Evolutionary conservation across 2,329 filamentous ascomycete species (phyloP).

Genomic region (Coniochaeta ligniaria): DNA sequence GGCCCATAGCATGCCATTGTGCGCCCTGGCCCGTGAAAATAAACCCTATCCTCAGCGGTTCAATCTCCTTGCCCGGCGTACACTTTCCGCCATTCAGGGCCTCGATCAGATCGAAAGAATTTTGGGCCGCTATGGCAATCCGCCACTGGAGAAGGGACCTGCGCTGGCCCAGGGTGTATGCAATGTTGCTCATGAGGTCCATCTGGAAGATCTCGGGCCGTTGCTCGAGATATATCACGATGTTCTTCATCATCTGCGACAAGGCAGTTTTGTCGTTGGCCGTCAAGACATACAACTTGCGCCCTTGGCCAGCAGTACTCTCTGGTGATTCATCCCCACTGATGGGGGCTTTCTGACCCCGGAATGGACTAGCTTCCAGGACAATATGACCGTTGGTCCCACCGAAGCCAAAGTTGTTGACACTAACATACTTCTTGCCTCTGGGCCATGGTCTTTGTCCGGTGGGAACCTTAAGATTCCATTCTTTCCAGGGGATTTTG

Average conservation of each 20-base stretch:
- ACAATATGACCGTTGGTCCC: slow-evolving; percentile 38
- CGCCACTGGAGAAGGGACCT: slow-evolving; percentile 35
- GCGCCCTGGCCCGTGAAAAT: slow-evolving; percentile 35
- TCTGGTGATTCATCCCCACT: slow-evolving; percentile 18
- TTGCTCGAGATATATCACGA: slow-evolving; percentile 33
- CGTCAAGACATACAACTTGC: slow-evolving; percentile 35
- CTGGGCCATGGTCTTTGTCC: slow-evolving; percentile 37
- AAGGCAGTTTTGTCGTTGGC: slow-evolving; percentile 31
- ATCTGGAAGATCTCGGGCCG: slow-evolving; percentile 34
- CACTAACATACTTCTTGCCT: slow-evolving; percentile 40
- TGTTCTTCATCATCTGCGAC: slow-evolving; percentile 27
- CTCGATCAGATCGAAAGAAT: slow-evolving; percentile 36
- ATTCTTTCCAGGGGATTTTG: slow-evolving; percentile 40
- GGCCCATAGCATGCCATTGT: slow-evolving; percentile 33
- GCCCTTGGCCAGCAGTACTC: slow-evolving; percentile 12
- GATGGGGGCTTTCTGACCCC: slow-evolving; percentile 14
- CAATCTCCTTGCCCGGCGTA: slow-evolving; percentile 26
- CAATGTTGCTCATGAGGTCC: slow-evolving; percentile 35
- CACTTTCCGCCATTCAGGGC: slow-evolving; percentile 31
- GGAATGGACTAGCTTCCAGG: slow-evolving; percentile 28
- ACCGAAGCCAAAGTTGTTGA: slow-evolving; percentile 42
- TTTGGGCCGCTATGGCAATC: slow-evolving; percentile 32
- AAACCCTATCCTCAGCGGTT: slow-evolving; percentile 28
- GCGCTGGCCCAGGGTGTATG: slow-evolving; percentile 39
- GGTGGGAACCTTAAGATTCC: slow-evolving; percentile 40